phyloP scores from a whole-genome alignment of 2,329 filamentous ascomycete genomes.

The Lecanicillium sp. region DNA sequence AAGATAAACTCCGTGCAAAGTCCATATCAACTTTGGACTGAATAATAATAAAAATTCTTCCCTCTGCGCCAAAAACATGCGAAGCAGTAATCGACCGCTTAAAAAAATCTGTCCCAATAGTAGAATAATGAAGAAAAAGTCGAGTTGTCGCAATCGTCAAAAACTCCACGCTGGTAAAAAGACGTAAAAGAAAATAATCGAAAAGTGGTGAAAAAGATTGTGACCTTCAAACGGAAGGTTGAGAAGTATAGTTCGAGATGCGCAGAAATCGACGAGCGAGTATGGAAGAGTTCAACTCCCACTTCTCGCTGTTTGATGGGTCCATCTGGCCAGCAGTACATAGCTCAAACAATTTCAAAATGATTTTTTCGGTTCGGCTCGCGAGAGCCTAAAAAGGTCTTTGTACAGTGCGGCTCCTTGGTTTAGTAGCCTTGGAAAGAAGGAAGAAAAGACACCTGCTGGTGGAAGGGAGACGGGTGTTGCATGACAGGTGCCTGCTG shows the following conservation, averaged over 20 bases:
- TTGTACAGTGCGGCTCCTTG: slow-evolving; percentile 9
- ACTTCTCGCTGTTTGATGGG: background rate
- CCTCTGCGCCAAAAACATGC: slow-evolving; percentile 12
- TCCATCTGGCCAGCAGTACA: slow-evolving; percentile 10
- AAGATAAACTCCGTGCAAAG: slow-evolving; percentile 6
- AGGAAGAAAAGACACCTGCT: slow-evolving; percentile 46
- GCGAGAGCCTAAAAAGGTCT: slow-evolving; percentile 4
- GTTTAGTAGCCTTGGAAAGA: slow-evolving; percentile 47
- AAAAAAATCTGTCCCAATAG: slow-evolving; percentile 3
- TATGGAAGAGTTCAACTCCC: slow-evolving; percentile 10
- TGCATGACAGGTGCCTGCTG: slow-evolving; percentile 43
- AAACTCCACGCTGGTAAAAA: slow-evolving; percentile 16
- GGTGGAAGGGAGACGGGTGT: slow-evolving; percentile 45
- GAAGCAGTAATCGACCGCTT: slow-evolving; percentile 13
- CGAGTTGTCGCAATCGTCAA: background rate
- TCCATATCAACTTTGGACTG: slow-evolving; percentile 14
- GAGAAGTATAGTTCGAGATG: background rate
- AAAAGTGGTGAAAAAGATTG: slow-evolving; percentile 4
- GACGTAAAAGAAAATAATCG: background rate
- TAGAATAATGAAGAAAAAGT: background rate
- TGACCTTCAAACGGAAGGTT: background rate
- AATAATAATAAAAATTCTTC: slow-evolving; percentile 8
- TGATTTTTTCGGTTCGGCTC: background rate
- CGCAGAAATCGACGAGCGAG: background rate
- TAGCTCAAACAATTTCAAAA: slow-evolving; percentile 6